These are phyloP conservation scores for Lasiosphaeria hispida DNA, from an alignment of 495 filamentous ascomycete species.

Conservation along the genomic window DNA sequence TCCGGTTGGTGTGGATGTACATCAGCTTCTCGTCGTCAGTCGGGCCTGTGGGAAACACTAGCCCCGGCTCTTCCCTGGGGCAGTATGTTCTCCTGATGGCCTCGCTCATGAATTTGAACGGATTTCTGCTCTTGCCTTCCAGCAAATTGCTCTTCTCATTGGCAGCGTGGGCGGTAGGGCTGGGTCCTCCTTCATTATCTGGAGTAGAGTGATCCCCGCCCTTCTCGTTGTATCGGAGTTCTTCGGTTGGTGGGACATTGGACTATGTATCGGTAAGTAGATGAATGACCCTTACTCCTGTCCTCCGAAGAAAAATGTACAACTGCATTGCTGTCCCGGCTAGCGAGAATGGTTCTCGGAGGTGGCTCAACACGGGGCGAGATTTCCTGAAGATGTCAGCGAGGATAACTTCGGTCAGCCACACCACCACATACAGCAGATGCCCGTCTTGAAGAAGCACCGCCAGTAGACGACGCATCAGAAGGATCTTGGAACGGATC, in stretches of 20 bases:
- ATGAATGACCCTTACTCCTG: no score
- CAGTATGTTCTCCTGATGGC: conserved; percentile 31
- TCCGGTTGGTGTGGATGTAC: conserved; percentile 31
- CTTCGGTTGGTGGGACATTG: no score
- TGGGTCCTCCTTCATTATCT: conserved; percentile 2
- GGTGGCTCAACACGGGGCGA: not conserved
- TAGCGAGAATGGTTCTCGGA: not conserved
- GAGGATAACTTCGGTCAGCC: no score
- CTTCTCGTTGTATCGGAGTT: conserved; percentile 15
- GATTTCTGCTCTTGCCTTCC: not conserved
- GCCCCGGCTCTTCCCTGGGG: conserved; percentile 26
- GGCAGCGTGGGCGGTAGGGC: not conserved
- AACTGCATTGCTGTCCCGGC: no score
- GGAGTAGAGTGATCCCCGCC: not conserved
- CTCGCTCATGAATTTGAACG: conserved; percentile 10
- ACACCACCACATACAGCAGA: conserved; percentile 16
- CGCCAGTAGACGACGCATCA: conserved; percentile 17
- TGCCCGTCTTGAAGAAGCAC: conserved; percentile 18
- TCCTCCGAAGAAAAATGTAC: no score
- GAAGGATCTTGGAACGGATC: conserved; percentile 32
- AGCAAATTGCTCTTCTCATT: conserved; percentile 14
- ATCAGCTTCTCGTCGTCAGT: conserved; percentile 30
- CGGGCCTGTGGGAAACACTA: conserved; percentile 30
- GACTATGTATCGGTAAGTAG: no score
- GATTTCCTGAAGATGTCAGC: not conserved